These are phyloP conservation scores for Wickerhamomyces mucosus DNA, from an alignment of 805 yeast genomes.

Conservation along the genomic window DNA sequence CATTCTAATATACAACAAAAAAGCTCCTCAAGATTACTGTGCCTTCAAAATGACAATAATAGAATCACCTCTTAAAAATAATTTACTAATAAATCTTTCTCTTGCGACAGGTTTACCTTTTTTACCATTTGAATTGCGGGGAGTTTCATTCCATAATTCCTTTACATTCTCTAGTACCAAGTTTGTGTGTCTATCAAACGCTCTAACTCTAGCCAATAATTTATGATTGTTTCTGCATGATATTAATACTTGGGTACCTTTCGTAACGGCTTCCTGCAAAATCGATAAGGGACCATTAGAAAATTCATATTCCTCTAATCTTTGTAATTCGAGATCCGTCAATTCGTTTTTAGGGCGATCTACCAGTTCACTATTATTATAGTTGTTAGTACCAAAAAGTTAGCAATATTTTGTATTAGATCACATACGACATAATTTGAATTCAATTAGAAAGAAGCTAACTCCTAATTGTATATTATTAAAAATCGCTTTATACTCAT, in stretches of 20 bases:
- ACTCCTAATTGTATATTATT: too few relatives aligned
- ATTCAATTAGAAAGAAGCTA: too few relatives aligned
- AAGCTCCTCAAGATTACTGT: too few relatives aligned
- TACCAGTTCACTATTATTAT: constrained; percentile 41
- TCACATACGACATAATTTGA: too few relatives aligned
- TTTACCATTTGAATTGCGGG: constrained; percentile 57
- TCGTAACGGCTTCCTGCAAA: constrained; percentile 72
- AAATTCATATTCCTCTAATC: constrained; percentile 83
- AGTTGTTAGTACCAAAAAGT: too few relatives aligned
- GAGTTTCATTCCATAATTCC: constrained; percentile 67
- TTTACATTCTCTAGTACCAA: constrained; percentile 87
- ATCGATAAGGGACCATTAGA: constrained; percentile 85
- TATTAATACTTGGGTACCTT: constrained; percentile 70
- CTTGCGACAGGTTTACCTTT: constrained; percentile 55
- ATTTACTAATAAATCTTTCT: constrained; percentile 78
- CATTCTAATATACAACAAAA: too few relatives aligned
- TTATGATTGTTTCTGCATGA: constrained; percentile 92
- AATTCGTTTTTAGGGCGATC: constrained; percentile 75
- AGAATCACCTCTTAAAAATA: constrained; percentile 93
- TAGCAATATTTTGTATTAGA: neutral
- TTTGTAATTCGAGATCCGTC: constrained; percentile 67
- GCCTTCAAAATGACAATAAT: constrained; percentile 72
- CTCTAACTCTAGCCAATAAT: constrained; percentile 80
- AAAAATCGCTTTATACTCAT: too few relatives aligned
- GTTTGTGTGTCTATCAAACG: constrained; percentile 94